Evolutionary conservation across 202 grass and related monocot genomes (phyloP).

Genomic region (Carex arenaria): DNA sequence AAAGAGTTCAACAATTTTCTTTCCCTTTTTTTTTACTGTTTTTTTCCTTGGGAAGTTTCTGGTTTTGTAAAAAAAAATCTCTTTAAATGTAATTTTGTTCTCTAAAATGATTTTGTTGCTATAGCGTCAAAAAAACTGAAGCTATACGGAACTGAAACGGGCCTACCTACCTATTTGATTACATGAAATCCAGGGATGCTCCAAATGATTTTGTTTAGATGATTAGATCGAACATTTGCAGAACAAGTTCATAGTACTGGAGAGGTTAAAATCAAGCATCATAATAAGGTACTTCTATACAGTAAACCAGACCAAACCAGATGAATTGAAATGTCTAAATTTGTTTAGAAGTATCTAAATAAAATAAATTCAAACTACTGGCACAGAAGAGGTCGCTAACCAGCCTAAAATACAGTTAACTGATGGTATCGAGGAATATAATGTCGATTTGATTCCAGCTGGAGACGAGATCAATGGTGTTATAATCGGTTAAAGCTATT

Average conservation of each 20-base stretch:
- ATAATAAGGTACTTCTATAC: too few species aligned
- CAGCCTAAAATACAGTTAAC: not conserved
- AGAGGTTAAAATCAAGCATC: not conserved
- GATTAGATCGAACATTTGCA: not conserved
- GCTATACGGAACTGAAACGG: not conserved
- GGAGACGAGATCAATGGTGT: not conserved
- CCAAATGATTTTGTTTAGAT: not conserved
- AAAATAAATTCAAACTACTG: not conserved
- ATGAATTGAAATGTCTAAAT: not conserved
- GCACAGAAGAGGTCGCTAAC: not conserved
- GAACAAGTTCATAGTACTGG: not conserved
- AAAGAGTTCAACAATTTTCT: not conserved
- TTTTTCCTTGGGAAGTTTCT: not conserved
- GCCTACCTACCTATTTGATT: too few species aligned
- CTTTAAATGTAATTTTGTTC: not conserved
- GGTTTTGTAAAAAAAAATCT: not conserved
- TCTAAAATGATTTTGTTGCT: not conserved
- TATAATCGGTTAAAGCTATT: not conserved
- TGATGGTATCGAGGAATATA: not conserved
- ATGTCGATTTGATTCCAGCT: not conserved
- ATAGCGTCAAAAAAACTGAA: not conserved
- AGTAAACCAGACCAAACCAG: not conserved
- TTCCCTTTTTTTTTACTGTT: not conserved
- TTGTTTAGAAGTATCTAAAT: not conserved
- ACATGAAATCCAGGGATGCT: not conserved